A percentile compares a stretch with the other conserved stretches of the same genome.
Evolutionary conservation across 2,329 filamentous ascomycete species (phyloP).

Genomic region (Epichloe baconii): DNA sequence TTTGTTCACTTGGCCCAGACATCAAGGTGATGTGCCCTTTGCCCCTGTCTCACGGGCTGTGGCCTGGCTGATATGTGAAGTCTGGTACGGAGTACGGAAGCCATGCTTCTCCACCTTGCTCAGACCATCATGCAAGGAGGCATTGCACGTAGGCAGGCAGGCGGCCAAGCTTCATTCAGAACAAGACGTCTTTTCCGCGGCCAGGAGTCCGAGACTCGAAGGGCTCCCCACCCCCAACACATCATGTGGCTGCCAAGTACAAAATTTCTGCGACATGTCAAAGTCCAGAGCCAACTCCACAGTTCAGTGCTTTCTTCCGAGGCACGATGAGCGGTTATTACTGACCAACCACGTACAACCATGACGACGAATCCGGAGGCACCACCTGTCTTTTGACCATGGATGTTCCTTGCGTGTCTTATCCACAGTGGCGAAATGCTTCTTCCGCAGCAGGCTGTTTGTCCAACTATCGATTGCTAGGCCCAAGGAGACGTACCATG

Average conservation of each 20-base stretch:
- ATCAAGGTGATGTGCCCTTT: not conserved
- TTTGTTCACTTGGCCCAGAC: not conserved
- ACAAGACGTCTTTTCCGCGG: not conserved
- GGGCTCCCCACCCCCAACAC: not conserved
- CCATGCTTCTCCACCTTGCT: not conserved
- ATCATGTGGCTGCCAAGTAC: not conserved
- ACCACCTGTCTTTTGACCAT: not conserved
- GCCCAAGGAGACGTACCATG: not conserved
- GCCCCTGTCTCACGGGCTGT: not conserved
- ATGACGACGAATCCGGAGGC: not conserved
- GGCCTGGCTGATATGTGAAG: too few species aligned
- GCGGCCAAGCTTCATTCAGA: not conserved
- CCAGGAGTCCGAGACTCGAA: not conserved
- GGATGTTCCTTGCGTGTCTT: conserved; percentile 3
- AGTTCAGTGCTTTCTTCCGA: too few species aligned
- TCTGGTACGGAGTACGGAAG: not conserved
- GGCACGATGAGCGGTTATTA: too few species aligned
- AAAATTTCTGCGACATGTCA: not conserved
- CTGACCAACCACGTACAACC: too few species aligned
- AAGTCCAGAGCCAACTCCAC: not conserved
- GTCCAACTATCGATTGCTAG: not conserved
- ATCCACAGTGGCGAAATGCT: not conserved
- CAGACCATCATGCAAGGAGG: conserved; percentile 3
- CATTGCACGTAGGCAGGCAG: not conserved
- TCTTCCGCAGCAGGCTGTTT: not conserved